phyloP scores from a whole-genome alignment of 345 rosid species.

The Zanthoxylum bungeanum region DNA sequence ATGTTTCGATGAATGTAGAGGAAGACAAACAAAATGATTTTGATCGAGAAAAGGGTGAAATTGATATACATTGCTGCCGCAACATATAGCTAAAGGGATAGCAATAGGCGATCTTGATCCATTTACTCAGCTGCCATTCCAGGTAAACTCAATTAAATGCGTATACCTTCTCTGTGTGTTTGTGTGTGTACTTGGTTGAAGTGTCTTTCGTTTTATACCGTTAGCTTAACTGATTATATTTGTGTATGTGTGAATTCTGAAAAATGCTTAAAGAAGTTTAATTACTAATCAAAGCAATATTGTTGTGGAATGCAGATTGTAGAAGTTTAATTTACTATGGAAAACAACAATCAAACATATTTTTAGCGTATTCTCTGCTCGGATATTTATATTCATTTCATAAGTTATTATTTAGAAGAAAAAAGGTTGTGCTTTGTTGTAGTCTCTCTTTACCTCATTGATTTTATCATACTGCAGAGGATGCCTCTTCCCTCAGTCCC shows the following conservation, averaged over 20 bases:
- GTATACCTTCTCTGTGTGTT: not conserved
- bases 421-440: constrained; percentile 13
- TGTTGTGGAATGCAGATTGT: not conserved
- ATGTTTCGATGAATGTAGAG: not conserved
- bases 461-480: constrained; percentile 23
- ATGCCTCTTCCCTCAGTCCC: constrained; percentile 34
- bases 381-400: not conserved
- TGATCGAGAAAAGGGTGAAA: not conserved
- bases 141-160: constrained; percentile 40
- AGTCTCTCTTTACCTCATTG: not conserved
- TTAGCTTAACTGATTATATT: not conserved
- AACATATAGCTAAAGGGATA: constrained; percentile 74
- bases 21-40: not conserved
- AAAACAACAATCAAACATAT: not conserved
- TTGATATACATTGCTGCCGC: constrained; percentile 56
- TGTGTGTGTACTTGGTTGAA: not conserved
- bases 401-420: not conserved
- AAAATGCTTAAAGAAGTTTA: not conserved
- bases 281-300: not conserved
- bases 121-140: constrained; percentile 70
- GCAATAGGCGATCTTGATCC: constrained; percentile 93
- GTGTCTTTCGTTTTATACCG: not conserved
- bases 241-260: not conserved
- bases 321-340: not conserved
- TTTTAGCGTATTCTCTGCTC: not conserved